These are phyloP conservation scores for Colletotrichum simmondsii DNA, from an alignment of 2,329 filamentous ascomycete species.

Conservation along the genomic window DNA sequence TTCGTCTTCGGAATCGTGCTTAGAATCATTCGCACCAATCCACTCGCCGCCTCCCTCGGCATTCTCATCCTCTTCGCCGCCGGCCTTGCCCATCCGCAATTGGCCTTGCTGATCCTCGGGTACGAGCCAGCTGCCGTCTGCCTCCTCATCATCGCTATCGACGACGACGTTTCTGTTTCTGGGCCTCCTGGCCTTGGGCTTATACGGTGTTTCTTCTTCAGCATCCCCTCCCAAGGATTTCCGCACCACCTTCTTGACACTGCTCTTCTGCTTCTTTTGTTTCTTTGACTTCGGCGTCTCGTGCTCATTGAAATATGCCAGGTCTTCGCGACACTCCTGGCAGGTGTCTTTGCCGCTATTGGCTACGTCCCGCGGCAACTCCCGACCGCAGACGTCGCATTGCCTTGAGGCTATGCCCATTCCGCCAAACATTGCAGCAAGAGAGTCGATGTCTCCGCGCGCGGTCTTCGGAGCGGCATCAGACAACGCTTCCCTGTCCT, in stretches of 20 bases:
- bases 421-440: constrained; percentile 87
- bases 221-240: constrained; percentile 30
- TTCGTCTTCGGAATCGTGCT: constrained; percentile 64
- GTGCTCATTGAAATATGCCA: constrained; percentile 70
- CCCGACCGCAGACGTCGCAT: constrained; percentile 85
- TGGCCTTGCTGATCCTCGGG: constrained; percentile 71
- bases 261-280: constrained; percentile 50
- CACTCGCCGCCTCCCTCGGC: constrained; percentile 88
- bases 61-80: constrained; percentile 88
- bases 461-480: constrained; percentile 60
- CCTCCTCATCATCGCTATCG: constrained; percentile 77
- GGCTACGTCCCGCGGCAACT: constrained; percentile 65
- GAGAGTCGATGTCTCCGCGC: constrained; percentile 78
- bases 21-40: constrained; percentile 77
- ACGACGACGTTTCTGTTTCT: constrained; percentile 67
- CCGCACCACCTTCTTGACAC: constrained; percentile 37
- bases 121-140: constrained; percentile 84
- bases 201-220: constrained; percentile 31
- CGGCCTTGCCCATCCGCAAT: constrained; percentile 77
- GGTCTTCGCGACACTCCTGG: constrained; percentile 78
- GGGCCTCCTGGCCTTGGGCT: constrained; percentile 46
- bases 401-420: constrained; percentile 81
- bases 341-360: constrained; percentile 65
- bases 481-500: constrained; percentile 86
- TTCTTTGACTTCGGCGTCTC: constrained; percentile 54